These are phyloP conservation scores for Zygnema cylindricum DNA, from an alignment of 139 green algal species.

Conservation along the genomic window DNA sequence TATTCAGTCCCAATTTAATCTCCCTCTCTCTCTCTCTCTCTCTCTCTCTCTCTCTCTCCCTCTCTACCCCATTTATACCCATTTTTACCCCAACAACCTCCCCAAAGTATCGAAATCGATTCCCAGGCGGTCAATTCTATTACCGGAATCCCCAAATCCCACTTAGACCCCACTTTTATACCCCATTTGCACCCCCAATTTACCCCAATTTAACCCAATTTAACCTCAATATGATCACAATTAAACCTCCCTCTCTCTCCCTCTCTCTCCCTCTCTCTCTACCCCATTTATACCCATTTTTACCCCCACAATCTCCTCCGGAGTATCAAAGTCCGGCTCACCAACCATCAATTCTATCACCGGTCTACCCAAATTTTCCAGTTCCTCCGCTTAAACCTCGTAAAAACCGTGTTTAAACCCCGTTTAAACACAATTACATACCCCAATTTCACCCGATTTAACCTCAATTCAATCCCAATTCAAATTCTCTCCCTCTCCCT, in stretches of 20 bases:
- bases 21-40: background rate
- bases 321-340: constrained; percentile 89
- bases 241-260: background rate
- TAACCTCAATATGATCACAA: too few relatives aligned
- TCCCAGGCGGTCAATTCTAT: background rate
- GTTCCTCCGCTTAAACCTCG: too few relatives aligned
- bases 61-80: background rate
- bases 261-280: background rate
- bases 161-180: background rate
- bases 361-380: too few relatives aligned
- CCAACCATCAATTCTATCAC: background rate
- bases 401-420: too few relatives aligned
- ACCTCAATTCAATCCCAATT: background rate
- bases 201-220: too few relatives aligned
- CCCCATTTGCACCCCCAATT: background rate
- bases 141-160: too few relatives aligned
- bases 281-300: background rate
- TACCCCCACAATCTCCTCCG: constrained; percentile 77
- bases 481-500: background rate
- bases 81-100: background rate
- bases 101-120: too few relatives aligned
- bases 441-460: background rate
- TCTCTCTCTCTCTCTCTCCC: background rate
- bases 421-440: too few relatives aligned
- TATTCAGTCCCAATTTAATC: background rate